Evolutionary conservation across 1,284 basidiomycete species (phyloP).

Genomic region (Anthracocystis setariae): DNA sequence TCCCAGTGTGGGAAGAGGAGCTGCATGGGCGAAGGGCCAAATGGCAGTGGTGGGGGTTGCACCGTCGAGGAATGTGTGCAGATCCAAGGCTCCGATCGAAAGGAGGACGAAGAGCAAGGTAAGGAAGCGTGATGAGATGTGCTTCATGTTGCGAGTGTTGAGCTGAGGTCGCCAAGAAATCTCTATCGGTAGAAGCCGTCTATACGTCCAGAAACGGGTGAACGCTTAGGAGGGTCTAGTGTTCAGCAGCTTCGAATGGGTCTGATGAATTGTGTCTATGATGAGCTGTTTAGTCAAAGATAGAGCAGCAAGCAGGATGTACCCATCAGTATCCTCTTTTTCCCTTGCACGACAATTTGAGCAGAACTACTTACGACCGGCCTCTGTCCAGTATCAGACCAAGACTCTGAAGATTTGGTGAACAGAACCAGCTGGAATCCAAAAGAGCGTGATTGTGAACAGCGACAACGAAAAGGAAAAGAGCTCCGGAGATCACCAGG

Average conservation of each 20-base stretch:
- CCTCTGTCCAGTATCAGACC: conserved; percentile 10
- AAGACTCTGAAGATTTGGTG: too few relatives aligned
- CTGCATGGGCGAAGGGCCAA: conserved; percentile 1
- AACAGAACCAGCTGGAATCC: conserved; percentile 8
- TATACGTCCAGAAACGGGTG: too few relatives aligned
- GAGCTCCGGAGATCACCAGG: conserved; percentile 23
- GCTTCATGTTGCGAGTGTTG: conserved; percentile 29
- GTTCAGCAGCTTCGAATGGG: too few relatives aligned
- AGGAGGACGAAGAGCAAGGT: conserved; percentile 52
- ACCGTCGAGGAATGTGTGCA: conserved; percentile 18
- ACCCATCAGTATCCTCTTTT: too few relatives aligned
- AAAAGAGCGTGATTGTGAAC: conserved; percentile 4
- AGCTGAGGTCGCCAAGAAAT: too few relatives aligned
- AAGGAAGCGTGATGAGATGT: conserved; percentile 38
- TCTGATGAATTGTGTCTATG: not conserved
- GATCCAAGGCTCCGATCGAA: conserved; percentile 45
- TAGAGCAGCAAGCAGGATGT: too few relatives aligned
- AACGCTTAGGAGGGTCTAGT: too few relatives aligned
- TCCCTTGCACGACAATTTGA: not conserved
- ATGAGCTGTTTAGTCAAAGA: not conserved
- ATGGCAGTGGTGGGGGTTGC: not conserved
- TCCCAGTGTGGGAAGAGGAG: conserved; percentile 9
- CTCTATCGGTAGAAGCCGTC: too few relatives aligned
- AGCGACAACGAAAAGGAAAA: not conserved
- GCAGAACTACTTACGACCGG: conserved; percentile 29